phyloP scores from a whole-genome alignment of 139 green algal genomes.

The Raphidocelis subcapitata region DNA sequence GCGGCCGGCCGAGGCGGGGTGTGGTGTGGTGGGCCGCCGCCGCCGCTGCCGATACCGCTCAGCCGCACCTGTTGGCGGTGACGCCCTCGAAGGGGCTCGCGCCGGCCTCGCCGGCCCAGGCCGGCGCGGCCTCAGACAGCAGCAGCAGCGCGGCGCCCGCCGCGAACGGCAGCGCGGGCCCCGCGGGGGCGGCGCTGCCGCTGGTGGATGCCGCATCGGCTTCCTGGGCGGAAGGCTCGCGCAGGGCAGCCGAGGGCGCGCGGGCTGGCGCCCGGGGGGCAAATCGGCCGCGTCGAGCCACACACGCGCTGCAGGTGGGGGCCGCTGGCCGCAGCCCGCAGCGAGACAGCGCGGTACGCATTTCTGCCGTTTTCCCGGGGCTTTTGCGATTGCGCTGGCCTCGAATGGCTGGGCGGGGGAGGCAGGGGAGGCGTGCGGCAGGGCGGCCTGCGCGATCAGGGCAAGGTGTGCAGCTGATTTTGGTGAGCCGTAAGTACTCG shows the following conservation, averaged over 20 bases:
- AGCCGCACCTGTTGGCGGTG: slow-evolving; percentile 46
- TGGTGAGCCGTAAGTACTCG: no score
- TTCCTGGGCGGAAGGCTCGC: background rate
- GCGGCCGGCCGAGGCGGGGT: no score
- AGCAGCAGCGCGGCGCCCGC: slow-evolving; percentile 16
- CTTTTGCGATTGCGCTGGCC: no score
- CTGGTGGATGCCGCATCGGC: background rate
- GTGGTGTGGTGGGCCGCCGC: no score
- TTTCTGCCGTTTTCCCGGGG: no score
- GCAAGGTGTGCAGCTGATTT: no score
- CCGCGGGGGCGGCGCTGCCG: background rate
- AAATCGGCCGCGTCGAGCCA: background rate
- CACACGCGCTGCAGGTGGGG: background rate
- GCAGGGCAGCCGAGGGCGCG: background rate
- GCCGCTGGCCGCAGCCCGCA: no score
- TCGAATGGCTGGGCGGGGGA: no score
- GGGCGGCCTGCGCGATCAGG: no score
- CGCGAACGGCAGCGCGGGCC: background rate
- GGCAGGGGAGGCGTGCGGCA: no score
- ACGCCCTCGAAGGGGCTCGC: slow-evolving; percentile 40
- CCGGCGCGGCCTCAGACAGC: slow-evolving; percentile 6
- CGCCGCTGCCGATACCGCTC: no score
- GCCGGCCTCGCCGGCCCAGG: background rate
- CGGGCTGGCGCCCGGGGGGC: background rate
- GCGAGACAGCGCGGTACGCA: no score